These are phyloP conservation scores for Exutisphaerella laricina DNA, from an alignment of 2,329 filamentous ascomycete species.

Conservation along the genomic window DNA sequence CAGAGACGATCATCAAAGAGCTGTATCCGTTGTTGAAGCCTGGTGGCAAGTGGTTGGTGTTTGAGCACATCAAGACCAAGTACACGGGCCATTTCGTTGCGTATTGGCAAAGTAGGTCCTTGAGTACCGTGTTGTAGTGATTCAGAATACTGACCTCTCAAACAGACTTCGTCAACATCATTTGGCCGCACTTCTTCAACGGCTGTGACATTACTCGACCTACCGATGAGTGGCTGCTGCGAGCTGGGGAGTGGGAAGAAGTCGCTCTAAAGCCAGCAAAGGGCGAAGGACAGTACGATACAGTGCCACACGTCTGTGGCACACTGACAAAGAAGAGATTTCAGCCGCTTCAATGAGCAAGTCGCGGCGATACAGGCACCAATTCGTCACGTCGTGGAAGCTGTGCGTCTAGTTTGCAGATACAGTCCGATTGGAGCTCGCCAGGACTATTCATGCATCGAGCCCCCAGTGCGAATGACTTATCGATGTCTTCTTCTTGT, in stretches of 20 bases:
- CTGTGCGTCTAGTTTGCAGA: no score
- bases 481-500: no score
- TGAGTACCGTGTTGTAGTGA: no score
- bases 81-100: constrained; percentile 30
- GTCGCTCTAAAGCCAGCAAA: constrained; percentile 28
- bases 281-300: constrained; percentile 33
- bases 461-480: no score
- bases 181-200: constrained; percentile 35
- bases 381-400: no score
- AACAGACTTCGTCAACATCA: constrained; percentile 28
- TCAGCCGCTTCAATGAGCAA: constrained; percentile 14
- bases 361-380: no score
- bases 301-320: constrained; percentile 32
- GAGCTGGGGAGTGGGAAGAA: constrained; percentile 33
- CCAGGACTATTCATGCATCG: no score
- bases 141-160: not conserved
- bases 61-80: constrained; percentile 52
- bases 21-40: constrained; percentile 56
- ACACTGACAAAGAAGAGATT: constrained; percentile 30
- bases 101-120: constrained; percentile 35
- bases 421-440: no score
- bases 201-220: constrained; percentile 34
- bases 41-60: constrained; percentile 58
- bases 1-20: constrained; percentile 49
- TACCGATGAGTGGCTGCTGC: constrained; percentile 34